phyloP scores from a whole-genome alignment of 1,284 basidiomycete species.

The Apiotrichum gamsii region DNA sequence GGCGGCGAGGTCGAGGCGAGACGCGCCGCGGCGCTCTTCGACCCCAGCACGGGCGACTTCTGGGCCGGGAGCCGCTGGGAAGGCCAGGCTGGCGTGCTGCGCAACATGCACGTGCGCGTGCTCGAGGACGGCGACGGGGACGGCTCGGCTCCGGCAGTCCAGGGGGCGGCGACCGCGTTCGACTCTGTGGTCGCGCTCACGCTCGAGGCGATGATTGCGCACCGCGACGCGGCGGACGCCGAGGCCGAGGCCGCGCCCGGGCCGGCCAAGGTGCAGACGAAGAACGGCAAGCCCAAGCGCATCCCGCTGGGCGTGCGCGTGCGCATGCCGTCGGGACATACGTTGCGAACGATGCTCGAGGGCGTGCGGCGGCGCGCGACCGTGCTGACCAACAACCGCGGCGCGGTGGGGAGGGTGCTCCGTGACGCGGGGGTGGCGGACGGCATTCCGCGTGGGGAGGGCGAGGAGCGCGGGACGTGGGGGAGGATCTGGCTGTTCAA shows the following conservation, averaged over 20 bases:
- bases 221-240: too few species aligned
- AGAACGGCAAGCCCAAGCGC: background rate
- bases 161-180: conserved; percentile 3
- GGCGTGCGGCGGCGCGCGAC: conserved; percentile 30
- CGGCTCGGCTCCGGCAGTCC: background rate
- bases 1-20: conserved; percentile 32
- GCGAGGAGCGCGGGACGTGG: background rate
- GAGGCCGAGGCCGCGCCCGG: background rate
- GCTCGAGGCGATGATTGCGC: too few species aligned
- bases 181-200: conserved; percentile 7
- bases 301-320: too few species aligned
- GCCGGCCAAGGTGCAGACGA: background rate
- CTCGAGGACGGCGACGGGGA: conserved; percentile 16
- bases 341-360: conserved; percentile 30
- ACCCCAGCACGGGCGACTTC: conserved; percentile 16
- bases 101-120: conserved; percentile 22
- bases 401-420: conserved; percentile 38
- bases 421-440: conserved; percentile 36
- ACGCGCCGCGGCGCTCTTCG: conserved; percentile 31
- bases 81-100: conserved; percentile 23
- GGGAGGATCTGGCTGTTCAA: conserved; percentile 42
- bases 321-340: conserved; percentile 34
- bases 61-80: conserved; percentile 36
- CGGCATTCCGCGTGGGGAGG: conserved; percentile 21
- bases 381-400: conserved; percentile 42